phyloP scores from a whole-genome alignment of 805 yeast genomes.

The Nakazawaea peltata region DNA sequence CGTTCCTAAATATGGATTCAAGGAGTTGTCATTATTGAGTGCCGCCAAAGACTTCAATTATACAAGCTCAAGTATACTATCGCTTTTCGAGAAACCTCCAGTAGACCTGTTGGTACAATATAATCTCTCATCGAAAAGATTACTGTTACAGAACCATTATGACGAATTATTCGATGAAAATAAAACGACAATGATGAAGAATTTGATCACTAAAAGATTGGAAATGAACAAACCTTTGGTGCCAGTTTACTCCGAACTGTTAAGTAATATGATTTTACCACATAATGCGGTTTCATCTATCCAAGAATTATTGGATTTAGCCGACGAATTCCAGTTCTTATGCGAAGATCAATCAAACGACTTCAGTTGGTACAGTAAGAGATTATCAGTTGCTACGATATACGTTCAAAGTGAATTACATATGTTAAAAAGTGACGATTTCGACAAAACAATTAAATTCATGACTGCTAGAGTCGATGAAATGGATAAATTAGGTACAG shows the following conservation, averaged over 20 bases:
- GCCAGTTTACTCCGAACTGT: slow-evolving; percentile 36
- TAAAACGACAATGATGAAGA: slow-evolving; percentile 12
- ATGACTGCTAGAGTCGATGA: slow-evolving; percentile 51
- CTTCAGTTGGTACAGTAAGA: slow-evolving; percentile 88
- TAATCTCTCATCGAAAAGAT: slow-evolving; percentile 38
- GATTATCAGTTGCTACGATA: slow-evolving; percentile 60
- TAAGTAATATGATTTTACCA: slow-evolving; percentile 61
- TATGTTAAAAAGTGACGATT: slow-evolving; percentile 68
- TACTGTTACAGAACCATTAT: slow-evolving; percentile 24
- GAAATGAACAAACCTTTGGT: slow-evolving; percentile 40
- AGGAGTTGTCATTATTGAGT: slow-evolving; percentile 28
- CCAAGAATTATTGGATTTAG: slow-evolving; percentile 61
- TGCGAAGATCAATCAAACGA: slow-evolving; percentile 78
- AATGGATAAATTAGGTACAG: slow-evolving; percentile 46
- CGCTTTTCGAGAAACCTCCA: slow-evolving; percentile 28
- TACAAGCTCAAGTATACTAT: slow-evolving; percentile 32
- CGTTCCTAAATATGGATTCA: slow-evolving; percentile 41
- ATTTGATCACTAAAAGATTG: slow-evolving; percentile 37
- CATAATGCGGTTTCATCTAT: slow-evolving; percentile 47
- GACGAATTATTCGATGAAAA: slow-evolving; percentile 12
- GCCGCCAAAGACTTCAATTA: slow-evolving; percentile 33
- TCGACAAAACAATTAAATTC: slow-evolving; percentile 48
- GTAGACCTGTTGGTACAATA: slow-evolving; percentile 26
- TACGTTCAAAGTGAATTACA: slow-evolving; percentile 73
- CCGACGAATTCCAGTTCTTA: slow-evolving; percentile 77